Evolutionary conservation across 2,329 filamentous ascomycete genomes (phyloP).

Genomic region (Bertia moriformis): DNA sequence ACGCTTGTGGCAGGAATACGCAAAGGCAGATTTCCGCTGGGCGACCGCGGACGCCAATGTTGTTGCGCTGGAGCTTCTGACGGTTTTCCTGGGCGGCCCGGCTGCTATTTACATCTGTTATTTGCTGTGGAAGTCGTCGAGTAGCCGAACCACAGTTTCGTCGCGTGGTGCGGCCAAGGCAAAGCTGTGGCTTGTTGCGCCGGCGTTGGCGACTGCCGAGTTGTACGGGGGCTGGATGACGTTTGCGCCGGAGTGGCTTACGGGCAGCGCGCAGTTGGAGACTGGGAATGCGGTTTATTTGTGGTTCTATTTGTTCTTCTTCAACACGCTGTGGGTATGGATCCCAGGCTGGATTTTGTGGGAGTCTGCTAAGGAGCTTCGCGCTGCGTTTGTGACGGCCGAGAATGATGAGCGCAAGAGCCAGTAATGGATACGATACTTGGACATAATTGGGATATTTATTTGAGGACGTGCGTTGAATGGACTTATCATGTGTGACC

Average conservation of each 20-base stretch:
- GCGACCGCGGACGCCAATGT: slow-evolving; percentile 40
- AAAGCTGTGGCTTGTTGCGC: slow-evolving; percentile 38
- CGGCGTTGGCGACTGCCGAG: slow-evolving; percentile 44
- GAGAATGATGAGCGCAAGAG: background rate
- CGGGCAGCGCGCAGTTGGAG: slow-evolving; percentile 37
- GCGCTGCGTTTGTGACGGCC: slow-evolving; percentile 10
- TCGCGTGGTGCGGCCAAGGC: slow-evolving; percentile 12
- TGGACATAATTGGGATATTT: background rate
- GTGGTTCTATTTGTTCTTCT: slow-evolving; percentile 50
- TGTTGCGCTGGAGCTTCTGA: slow-evolving; percentile 44
- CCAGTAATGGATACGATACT: background rate
- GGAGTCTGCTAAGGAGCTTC: slow-evolving; percentile 30
- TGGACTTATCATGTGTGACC: no score
- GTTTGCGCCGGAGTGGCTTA: slow-evolving; percentile 51
- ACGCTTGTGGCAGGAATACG: slow-evolving; percentile 50
- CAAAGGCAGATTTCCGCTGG: slow-evolving; percentile 48
- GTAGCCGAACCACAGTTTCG: slow-evolving; percentile 5
- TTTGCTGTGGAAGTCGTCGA: slow-evolving; percentile 20
- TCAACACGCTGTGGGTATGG: slow-evolving; percentile 49
- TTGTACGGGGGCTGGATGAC: slow-evolving; percentile 54
- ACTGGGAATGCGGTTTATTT: slow-evolving; percentile 45
- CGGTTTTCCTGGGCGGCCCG: slow-evolving; percentile 42
- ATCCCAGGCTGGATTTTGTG: slow-evolving; percentile 41
- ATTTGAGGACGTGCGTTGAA: no score
- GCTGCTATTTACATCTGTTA: slow-evolving; percentile 42